A percentile compares a stretch with the other conserved stretches of the same genome.
phyloP scores from a whole-genome alignment of 495 filamentous ascomycete genomes.

The Sphaerosporella brunnea region DNA sequence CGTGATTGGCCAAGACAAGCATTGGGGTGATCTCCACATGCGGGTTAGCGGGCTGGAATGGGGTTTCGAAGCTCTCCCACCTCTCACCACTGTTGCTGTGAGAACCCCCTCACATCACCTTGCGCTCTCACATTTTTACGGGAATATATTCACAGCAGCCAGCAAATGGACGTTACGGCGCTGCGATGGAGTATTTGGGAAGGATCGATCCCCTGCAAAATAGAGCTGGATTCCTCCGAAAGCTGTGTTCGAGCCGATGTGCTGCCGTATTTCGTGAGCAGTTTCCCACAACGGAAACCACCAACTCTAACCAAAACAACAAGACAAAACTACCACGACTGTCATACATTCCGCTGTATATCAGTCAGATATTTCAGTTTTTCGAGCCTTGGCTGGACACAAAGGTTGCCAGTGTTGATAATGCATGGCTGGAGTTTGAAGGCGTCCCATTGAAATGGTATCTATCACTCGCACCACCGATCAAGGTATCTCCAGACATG shows the following conservation, averaged over 20 bases:
- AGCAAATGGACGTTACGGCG: too few relatives aligned
- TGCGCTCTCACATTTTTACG: too few relatives aligned
- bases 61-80: too few relatives aligned
- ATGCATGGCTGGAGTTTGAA: constrained; percentile 57
- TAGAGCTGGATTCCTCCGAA: constrained; percentile 24
- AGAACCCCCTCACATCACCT: too few relatives aligned
- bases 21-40: too few relatives aligned
- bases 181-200: constrained; percentile 22
- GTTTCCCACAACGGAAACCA: too few relatives aligned
- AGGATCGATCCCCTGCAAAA: constrained; percentile 23
- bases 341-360: constrained; percentile 55
- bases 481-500: neutral
- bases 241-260: constrained; percentile 19
- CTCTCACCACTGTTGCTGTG: too few relatives aligned
- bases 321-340: constrained; percentile 53
- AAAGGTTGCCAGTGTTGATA: constrained; percentile 32
- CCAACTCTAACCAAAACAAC: too few relatives aligned
- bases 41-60: too few relatives aligned
- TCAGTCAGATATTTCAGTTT: constrained; percentile 63
- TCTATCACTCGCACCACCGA: neutral
- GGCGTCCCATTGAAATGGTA: constrained; percentile 61
- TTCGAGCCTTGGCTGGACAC: constrained; percentile 51
- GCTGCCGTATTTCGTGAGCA: constrained; percentile 22
- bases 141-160: too few relatives aligned
- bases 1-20: too few relatives aligned